Evolutionary conservation across 495 filamentous ascomycete species (phyloP).

Genomic region (Aspergillus olivimuriae): DNA sequence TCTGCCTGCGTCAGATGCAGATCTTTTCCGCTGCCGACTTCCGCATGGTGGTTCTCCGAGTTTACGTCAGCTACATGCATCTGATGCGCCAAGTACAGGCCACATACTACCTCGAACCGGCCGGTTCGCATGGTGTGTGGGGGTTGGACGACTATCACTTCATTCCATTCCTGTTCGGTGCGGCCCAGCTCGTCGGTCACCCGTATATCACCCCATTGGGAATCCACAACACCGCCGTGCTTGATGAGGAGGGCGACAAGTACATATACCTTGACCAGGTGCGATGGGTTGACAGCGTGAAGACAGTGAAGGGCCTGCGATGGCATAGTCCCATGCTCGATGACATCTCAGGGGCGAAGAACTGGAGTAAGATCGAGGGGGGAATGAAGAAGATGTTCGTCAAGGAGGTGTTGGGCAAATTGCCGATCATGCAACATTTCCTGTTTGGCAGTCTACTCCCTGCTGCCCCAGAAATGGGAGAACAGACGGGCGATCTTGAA

Average conservation of each 20-base stretch:
- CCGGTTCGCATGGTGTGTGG: constrained; percentile 94
- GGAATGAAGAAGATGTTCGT: constrained; percentile 97
- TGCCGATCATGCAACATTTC: constrained; percentile 99
- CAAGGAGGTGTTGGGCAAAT: constrained; percentile 83
- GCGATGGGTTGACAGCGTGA: constrained; percentile 87
- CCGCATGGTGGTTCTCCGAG: constrained; percentile 59
- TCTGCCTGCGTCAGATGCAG: constrained; percentile 79
- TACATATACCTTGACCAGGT: constrained; percentile 91
- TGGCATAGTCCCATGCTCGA: constrained; percentile 99
- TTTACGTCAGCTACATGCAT: constrained; percentile 74
- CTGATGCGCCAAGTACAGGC: constrained; percentile 79
- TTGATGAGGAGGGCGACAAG: constrained; percentile 79
- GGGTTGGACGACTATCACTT: constrained; percentile 96
- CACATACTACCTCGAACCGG: constrained; percentile 92
- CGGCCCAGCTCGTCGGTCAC: constrained; percentile 83
- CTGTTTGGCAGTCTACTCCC: constrained; percentile 81
- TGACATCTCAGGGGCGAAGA: constrained; percentile 89
- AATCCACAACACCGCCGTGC: constrained; percentile 76
- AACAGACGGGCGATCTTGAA: constrained; percentile 39
- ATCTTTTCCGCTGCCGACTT: constrained; percentile 61
- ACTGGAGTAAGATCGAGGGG: constrained; percentile 85
- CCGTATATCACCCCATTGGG: constrained; percentile 77
- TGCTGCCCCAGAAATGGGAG: constrained; percentile 74
- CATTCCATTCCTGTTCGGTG: constrained; percentile 93
- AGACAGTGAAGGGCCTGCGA: constrained; percentile 88